Base-by-base conservation (phyloP, 306 rosid genomes). In the Sindora glabra region DNA sequence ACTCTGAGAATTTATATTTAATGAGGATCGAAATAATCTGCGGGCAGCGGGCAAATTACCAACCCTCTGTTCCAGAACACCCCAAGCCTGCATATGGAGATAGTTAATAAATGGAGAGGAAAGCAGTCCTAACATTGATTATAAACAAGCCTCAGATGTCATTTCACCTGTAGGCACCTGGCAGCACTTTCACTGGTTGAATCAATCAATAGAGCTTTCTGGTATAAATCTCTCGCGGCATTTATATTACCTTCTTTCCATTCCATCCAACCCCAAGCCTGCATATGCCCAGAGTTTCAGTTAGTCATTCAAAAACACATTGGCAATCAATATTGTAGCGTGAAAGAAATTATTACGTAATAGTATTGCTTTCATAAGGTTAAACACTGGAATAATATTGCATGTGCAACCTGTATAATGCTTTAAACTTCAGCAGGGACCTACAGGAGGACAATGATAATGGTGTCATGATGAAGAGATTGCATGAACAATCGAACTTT, bases 201-300 rank as follows among this genome's bases (percentile, higher is more conserved):
- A 76, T 83, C 65, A 37, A 91, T 81, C 6, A 78, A 70, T 64
- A 91, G 37, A 19, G 88, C 86, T 58, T 68, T 88, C 42, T 85
- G 87, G 78, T 91, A 91, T 48, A 91, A 76, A 51, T 74, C 79
- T 78, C 98, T 81, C 30, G 98, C 96, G 21, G 74, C 85, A 21
- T 58, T 77, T 36, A 88, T 67, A 65, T 91, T 87, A 45, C 96
- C 90, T 86, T 88, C 98, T 75, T 88, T 91, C 96, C 98, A 91
- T 75, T 91, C 98, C 96, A 91, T 91, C 98, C 98, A 91, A 60
- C 98, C 98, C 98, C 98, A 91, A 26, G 98, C 98, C 98, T 91
- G 77, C 75, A 74, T 10, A 49, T 44, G 24, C 74, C 79, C 39
- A 56, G 67, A 19, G 19, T 62, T 67, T 33, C 10, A 14, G 24